Percentiles rank a stretch among this genome's conserved stretches.
Conservation (phyloP, 768 basidiomycete genomes). For the Boletus fagicola region DNA sequence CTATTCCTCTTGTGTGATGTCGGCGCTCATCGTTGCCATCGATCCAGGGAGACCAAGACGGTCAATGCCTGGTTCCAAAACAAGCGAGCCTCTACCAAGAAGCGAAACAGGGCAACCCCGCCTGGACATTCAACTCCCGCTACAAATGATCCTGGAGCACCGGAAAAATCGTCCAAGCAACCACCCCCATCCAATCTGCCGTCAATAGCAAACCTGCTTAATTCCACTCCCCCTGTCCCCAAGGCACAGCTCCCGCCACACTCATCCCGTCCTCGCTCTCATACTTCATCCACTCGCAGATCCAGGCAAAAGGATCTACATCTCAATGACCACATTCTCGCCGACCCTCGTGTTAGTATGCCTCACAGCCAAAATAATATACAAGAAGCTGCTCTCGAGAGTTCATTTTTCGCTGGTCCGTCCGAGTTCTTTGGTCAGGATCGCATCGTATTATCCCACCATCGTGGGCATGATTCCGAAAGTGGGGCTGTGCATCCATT, state of each 20-base stretch:
- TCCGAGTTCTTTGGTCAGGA: conserved; percentile 33
- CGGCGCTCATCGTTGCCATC: conserved; percentile 10
- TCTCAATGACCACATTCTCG: conserved; percentile 29
- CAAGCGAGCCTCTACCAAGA: conserved; percentile 80
- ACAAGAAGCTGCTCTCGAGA: conserved; percentile 25
- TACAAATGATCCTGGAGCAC: conserved; percentile 21
- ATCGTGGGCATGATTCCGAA: conserved; percentile 31
- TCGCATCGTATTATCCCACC: conserved; percentile 33
- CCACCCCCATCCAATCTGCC: conserved; percentile 31
- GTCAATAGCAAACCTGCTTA: conserved; percentile 42
- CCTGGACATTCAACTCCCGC: conserved; percentile 33
- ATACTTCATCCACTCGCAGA: conserved; percentile 26
- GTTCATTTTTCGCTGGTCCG: conserved; percentile 33
- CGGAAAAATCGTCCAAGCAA: conserved; percentile 29
- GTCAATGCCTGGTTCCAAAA: conserved; percentile 89
- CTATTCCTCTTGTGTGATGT: conserved; percentile 7
- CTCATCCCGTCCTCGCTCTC: conserved; percentile 26
- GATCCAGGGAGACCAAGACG: conserved; percentile 73
- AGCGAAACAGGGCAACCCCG: conserved; percentile 48
- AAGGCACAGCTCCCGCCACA: conserved; percentile 22
- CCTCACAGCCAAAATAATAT: conserved; percentile 7
- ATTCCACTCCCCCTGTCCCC: conserved; percentile 31
- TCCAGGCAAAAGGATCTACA: conserved; percentile 34
- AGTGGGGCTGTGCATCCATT: conserved; percentile 24
- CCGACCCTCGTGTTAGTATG: conserved; percentile 13